phyloP scores from a whole-genome alignment of 768 basidiomycete genomes.

The Daedaleopsis sinensis region DNA sequence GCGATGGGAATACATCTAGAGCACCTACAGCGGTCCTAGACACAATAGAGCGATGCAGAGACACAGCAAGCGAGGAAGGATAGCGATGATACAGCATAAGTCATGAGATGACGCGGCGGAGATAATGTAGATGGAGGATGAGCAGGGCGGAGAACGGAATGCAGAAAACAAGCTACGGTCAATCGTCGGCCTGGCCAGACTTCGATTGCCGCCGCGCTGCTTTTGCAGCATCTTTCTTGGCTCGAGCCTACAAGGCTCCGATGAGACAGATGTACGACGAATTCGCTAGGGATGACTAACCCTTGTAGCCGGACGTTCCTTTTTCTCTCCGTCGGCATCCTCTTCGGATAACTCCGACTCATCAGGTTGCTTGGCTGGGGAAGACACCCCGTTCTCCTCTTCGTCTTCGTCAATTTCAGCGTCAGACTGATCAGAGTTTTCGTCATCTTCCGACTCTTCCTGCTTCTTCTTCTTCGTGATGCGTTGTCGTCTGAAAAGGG shows the following conservation, averaged over 20 bases:
- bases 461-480: constrained; percentile 30
- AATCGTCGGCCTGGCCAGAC: constrained; percentile 12
- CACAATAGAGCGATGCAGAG: constrained; percentile 19
- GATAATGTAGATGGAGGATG: neutral
- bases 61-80: constrained; percentile 18
- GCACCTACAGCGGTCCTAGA: constrained; percentile 12
- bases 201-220: constrained; percentile 24
- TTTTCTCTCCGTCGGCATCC: constrained; percentile 24
- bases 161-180: neutral
- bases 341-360: constrained; percentile 27
- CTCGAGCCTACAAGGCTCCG: constrained; percentile 25
- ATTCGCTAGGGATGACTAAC: constrained; percentile 18
- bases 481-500: constrained; percentile 25
- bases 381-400: constrained; percentile 5
- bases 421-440: constrained; percentile 15
- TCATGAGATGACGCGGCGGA: neutral
- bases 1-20: constrained; percentile 6
- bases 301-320: constrained; percentile 36
- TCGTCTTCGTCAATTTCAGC: constrained; percentile 16
- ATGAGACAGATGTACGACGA: neutral
- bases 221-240: constrained; percentile 30
- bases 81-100: constrained; percentile 22
- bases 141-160: neutral
- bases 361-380: constrained; percentile 12
- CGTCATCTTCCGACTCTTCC: constrained; percentile 34